Base-by-base conservation (phyloP, 768 basidiomycete species). In the Pilatotrama ljubarskyi region DNA sequence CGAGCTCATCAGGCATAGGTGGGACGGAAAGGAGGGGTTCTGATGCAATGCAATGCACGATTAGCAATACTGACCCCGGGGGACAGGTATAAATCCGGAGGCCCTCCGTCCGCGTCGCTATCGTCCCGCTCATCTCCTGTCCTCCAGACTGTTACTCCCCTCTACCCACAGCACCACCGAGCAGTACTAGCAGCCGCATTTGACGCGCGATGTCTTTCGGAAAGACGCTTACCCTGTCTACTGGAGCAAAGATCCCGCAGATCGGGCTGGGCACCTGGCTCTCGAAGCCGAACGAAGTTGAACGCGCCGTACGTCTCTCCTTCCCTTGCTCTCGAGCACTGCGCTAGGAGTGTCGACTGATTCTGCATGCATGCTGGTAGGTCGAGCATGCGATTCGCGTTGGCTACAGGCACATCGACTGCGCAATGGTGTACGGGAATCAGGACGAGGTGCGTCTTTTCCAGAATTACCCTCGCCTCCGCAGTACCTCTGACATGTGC, bases 221-320 rank as follows among this genome's bases (percentile, higher is more conserved):
- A 42, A 78, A 77, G 58, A 50, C 59, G 10, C 13, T 81, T 61
- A 65, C 72, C 15, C 76, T 85, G 62, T 74, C 75, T 65, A 78
- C 75, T 54, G 85, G 86, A 2, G 75, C 77, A 40, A 64, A 73
- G 51, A 77, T 94, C 64, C 91, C 90, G 35, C 85, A 87, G 72
- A 84, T 93, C 66, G 93, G 93, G 40, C 79, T 93, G 37, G 93
- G 92, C 5, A 92, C 91, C 17, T 93, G 90, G 90, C 78, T 86
- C 56, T 87, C 90, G 7, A 77, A 86, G 68, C 86, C 86, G 9
- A 78, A 84, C 25, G 88, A 93, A 70, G 92, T 93, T 59, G 86
- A 88, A 74, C 77, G 78, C 36, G 86, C 88, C 43, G 89, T 90
- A 70, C 38, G 77, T 68, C 38, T 24, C 17, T n/a, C 26, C 38